Percentiles rank a stretch among this genome's conserved stretches.
These are phyloP conservation scores for Pachysolen tannophilus DNA, from an alignment of 805 yeast species.

Conservation along the genomic window DNA sequence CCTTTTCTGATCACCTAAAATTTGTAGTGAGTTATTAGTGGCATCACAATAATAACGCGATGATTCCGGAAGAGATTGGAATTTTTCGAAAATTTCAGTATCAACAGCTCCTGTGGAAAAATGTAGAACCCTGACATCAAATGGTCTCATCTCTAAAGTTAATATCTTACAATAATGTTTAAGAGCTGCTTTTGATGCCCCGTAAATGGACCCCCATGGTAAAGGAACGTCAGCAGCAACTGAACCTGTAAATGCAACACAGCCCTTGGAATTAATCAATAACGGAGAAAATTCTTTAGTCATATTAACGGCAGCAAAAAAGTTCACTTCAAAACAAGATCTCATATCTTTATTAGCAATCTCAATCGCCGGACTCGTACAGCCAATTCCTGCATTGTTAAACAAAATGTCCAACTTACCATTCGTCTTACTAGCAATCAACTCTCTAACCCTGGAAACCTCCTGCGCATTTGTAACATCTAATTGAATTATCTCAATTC, in stretches of 20 bases:
- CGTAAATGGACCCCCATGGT: constrained; percentile 62
- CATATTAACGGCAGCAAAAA: constrained; percentile 58
- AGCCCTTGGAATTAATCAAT: constrained; percentile 57
- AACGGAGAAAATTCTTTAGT: constrained; percentile 48
- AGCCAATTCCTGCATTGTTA: constrained; percentile 68
- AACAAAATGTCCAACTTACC: constrained; percentile 51
- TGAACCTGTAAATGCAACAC: constrained; percentile 69
- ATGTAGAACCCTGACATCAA: constrained; percentile 64
- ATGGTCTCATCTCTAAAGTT: constrained; percentile 59
- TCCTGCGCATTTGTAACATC: constrained; percentile 52
- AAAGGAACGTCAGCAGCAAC: constrained; percentile 57
- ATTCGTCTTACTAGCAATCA: constrained; percentile 33
- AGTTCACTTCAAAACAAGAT: constrained; percentile 55
- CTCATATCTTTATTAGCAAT: constrained; percentile 44
- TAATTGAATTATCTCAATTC: constrained; percentile 38
- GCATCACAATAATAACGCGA: no score
- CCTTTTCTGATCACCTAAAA: no score
- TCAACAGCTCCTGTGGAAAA: constrained; percentile 69
- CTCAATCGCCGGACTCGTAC: constrained; percentile 63
- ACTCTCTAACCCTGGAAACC: constrained; percentile 33
- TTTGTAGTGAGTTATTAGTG: no score
- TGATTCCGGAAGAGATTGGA: no score
- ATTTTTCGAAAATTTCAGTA: constrained; percentile 60
- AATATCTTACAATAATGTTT: constrained; percentile 60
- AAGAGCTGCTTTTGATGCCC: constrained; percentile 67